A percentile compares a stretch with the other conserved stretches of the same genome.
Conservation (phyloP, 345 rosid genomes). For the Viola odorata region DNA sequence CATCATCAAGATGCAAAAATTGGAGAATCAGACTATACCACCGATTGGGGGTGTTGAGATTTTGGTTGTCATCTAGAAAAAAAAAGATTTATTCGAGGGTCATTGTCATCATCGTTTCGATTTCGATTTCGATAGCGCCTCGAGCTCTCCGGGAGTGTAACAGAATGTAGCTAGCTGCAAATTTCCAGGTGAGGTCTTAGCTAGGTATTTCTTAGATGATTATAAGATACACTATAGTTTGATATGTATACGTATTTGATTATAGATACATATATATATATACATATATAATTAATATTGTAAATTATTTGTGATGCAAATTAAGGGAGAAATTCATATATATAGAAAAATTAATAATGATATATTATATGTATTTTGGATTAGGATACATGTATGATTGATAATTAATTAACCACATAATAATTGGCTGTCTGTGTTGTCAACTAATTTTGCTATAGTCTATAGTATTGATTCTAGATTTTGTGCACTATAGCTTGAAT, state of each 20-base stretch:
- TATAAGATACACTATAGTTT: not conserved
- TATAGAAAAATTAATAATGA: conserved; percentile 29
- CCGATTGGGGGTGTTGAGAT: conserved; percentile 19
- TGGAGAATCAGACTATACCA: too few species aligned
- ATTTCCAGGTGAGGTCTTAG: conserved; percentile 24
- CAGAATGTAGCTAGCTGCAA: conserved; percentile 14
- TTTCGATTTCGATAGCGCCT: conserved; percentile 5
- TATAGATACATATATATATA: too few species aligned
- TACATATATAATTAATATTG: not conserved
- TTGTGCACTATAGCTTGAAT: not conserved
- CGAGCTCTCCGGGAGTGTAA: conserved; percentile 3
- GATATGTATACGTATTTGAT: not conserved
- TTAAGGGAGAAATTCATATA: conserved; percentile 11
- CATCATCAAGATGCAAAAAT: not conserved
- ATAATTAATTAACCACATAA: not conserved
- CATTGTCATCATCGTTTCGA: not conserved
- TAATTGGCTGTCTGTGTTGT: too few species aligned
- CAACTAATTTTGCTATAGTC: not conserved
- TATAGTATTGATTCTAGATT: not conserved
- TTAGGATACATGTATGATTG: conserved; percentile 7
- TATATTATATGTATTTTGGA: conserved; percentile 10
- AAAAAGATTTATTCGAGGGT: conserved; percentile 14
- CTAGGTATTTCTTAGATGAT: conserved; percentile 7
- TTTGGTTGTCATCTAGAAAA: conserved; percentile 22
- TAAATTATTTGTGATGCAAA: conserved; percentile 9